Base-by-base conservation (phyloP, 2,329 filamentous ascomycete genomes). In the Penicillium sp. region DNA sequence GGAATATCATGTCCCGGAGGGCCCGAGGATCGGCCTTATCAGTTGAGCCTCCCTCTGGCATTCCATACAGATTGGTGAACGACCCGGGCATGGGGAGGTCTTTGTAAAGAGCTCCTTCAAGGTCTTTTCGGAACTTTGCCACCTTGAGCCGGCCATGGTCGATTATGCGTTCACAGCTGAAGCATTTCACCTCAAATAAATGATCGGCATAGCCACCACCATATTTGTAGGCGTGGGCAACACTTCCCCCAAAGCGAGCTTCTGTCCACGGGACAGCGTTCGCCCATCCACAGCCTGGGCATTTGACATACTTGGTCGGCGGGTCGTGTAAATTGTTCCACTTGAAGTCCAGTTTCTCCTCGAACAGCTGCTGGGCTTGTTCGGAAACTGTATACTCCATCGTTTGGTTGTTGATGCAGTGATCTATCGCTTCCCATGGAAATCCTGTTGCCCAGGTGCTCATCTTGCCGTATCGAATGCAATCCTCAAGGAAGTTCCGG, bases 71-170 rank as follows among this genome's bases (percentile, higher is more conserved):
- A 4, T 84, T 78, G 10, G 91, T 77, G 1, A 90, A 70, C 0
- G 88, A 89, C 1, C 89, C 89, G 0, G 87, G 85, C 77, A 93
- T 84, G 0, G 88, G 84, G 2, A 75, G 69, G 10, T 78, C 65
- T 2, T 78, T 60, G 4, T 73, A 57, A 1, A 84, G 64, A 1
- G 89, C 76, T 0, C 69, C 65, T 23, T 78, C 69, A 7, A 82
- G 71, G 63, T 91, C 87, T 15, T 70, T 72, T 45, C 78, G 76
- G 65, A 91, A 89, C 62, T 86, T 88, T 37, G 72, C 77, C 4
- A 86, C 80, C n/a, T 81, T 80, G 1, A 91, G 78, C 5, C 80
- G 74, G 41, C 87, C 81, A 62, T 86, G 84, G 13, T 78, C 80
- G 60, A 89, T 77, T 0, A 62, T 58, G 0, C 73, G 69, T 0